Base-by-base conservation (phyloP, 2,329 filamentous ascomycete species). In the Xylaria digitata region DNA sequence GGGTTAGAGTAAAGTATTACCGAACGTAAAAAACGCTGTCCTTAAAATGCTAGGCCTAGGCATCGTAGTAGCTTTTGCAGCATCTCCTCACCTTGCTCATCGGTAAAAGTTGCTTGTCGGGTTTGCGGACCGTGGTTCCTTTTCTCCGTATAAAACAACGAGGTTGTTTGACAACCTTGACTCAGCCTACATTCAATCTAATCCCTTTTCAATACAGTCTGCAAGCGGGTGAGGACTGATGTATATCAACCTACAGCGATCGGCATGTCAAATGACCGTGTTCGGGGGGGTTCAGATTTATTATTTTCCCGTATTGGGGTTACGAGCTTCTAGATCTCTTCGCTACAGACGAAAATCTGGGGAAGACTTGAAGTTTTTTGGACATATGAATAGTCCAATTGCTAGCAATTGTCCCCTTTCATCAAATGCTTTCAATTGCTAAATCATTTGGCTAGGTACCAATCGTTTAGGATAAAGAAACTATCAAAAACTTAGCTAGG, bases 51-150 rank as follows among this genome's bases (percentile, higher is more conserved):
- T 23, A 6, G 1, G 19, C 21, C 9, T 8, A 8, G n/a, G 45
- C 2, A 48, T 48, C 13, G 15, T 9, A 42, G 52, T 42, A 23
- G 17, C 17, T 48, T 53, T 61, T 43, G 32, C 15, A 37, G 23
- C 34, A 43, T 42, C 1, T 50, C 23, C 42, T 63, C 53, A 46
- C 11, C 37, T 40, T 13, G 26, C 13, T 40, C 6, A 6, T 37
- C 8, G 6, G 6, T 9, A 3, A 15, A 19, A 26, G 46, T 43
- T 40, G 21, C 13, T 32, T 6, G 21, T 57, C 50, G 67, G 64
- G 19, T 32, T 32, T 6, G 40, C 64, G 67, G 67, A 23, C 67
- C 67, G 67, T 17, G 43, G 55, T 46, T 37, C 52, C 60, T 7
- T 15, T 43, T 46, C 56, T 32, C 50, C 19, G 32, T 60, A 26